These are phyloP conservation scores for Alternaria arbusti DNA, from an alignment of 2,329 filamentous ascomycete species.

Conservation along the genomic window DNA sequence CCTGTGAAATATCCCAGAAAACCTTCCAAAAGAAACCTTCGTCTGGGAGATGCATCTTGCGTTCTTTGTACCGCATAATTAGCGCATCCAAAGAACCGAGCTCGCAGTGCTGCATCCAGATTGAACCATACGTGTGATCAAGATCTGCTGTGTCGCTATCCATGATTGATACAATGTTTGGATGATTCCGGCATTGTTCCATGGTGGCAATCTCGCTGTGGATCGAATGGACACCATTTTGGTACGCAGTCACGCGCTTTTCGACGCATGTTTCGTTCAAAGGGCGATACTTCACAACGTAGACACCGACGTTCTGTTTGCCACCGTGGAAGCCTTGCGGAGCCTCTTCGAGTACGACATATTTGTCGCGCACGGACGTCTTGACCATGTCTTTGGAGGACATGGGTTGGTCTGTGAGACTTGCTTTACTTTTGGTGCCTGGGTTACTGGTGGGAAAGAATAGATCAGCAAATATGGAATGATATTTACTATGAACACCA, in stretches of 20 bases:
- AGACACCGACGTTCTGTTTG: background rate
- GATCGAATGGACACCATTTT: background rate
- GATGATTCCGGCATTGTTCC: background rate
- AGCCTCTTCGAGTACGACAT: background rate
- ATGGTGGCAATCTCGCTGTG: background rate
- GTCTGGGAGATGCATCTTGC: background rate
- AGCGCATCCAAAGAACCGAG: constrained; percentile 19
- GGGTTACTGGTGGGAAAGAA: background rate
- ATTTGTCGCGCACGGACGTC: background rate
- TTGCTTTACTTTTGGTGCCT: background rate
- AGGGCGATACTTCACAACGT: background rate
- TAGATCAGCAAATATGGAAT: background rate
- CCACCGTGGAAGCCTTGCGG: background rate
- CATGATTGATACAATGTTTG: background rate
- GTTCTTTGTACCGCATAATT: background rate
- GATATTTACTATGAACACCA: background rate
- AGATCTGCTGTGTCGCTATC: background rate
- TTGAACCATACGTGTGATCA: background rate
- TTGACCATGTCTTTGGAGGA: background rate
- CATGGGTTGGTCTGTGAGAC: background rate
- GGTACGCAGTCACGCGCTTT: background rate
- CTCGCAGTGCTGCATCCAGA: constrained; percentile 23
- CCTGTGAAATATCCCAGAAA: constrained; percentile 16
- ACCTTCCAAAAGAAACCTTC: constrained; percentile 24
- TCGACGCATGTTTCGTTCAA: background rate